Evolutionary conservation across 169 alveolate genomes (phyloP).

Genomic region (Eimeria necatrix): DNA sequence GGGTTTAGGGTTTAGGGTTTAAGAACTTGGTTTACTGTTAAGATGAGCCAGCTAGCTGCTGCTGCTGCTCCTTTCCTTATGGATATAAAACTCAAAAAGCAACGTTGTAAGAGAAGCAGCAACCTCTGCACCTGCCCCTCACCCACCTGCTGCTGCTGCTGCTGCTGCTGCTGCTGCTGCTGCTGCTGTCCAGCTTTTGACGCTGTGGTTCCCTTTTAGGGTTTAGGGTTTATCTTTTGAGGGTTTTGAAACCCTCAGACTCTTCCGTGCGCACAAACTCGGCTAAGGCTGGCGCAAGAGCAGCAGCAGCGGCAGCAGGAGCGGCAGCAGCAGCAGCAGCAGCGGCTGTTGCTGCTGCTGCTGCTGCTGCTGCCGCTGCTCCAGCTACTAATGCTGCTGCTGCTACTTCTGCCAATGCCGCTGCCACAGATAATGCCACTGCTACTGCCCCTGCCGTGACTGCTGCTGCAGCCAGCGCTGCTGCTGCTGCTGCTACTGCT

Average conservation of each 20-base stretch:
- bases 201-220: neutral
- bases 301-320: neutral
- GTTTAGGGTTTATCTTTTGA: neutral
- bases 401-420: neutral
- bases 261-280: no score
- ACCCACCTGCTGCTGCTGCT: neutral
- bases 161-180: neutral
- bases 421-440: neutral
- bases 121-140: neutral
- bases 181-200: neutral
- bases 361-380: neutral
- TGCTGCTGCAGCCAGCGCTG: neutral
- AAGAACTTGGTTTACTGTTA: no score
- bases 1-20: no score
- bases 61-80: no score
- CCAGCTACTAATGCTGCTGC: neutral
- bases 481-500: conserved; percentile 21
- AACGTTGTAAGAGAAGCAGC: neutral
- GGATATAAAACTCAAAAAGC: no score
- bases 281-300: neutral
- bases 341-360: neutral
- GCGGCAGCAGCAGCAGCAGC: neutral
- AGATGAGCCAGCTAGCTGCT: no score
- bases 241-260: neutral
- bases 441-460: neutral